These are phyloP conservation scores for Schoenoplectus tabernaemontani DNA, from an alignment of 202 grass and related monocot species.

Conservation along the genomic window DNA sequence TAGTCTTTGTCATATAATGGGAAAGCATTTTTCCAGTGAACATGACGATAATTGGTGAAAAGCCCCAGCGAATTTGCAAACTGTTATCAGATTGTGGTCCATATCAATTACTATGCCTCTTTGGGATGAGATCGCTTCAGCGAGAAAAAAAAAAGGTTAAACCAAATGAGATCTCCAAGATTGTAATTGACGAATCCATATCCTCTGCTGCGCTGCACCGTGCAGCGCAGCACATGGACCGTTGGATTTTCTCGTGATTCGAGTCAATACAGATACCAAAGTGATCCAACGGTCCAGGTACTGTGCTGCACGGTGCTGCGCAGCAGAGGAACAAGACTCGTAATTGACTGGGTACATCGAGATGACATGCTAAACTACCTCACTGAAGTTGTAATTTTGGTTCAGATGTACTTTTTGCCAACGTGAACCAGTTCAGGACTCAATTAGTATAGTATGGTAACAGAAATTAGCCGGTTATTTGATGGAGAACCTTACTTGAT, in stretches of 20 bases:
- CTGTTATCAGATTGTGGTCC: not conserved
- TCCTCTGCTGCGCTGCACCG: no score
- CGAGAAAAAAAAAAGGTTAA: not conserved
- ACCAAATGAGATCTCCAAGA: not conserved
- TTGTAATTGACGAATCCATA: no score
- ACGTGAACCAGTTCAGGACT: not conserved
- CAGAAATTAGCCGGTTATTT: not conserved
- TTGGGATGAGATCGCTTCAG: not conserved
- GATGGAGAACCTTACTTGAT: constrained; percentile 54
- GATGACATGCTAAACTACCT: no score
- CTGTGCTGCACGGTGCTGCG: no score
- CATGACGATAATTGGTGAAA: constrained; percentile 31
- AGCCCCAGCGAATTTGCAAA: not conserved
- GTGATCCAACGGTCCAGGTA: no score
- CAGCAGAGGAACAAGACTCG: no score
- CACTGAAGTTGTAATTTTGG: not conserved
- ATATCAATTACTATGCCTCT: not conserved
- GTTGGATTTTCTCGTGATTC: no score
- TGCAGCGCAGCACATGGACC: no score
- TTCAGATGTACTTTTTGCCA: not conserved
- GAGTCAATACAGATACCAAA: no score
- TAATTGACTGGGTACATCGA: no score
- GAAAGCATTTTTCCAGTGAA: constrained; percentile 94
- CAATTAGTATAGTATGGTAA: not conserved
- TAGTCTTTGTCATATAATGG: constrained; percentile 86